Percentiles rank a stretch among this genome's conserved stretches.
Conservation (phyloP, 108 stramenopile genomes). For the Skeletonema costatum region DNA sequence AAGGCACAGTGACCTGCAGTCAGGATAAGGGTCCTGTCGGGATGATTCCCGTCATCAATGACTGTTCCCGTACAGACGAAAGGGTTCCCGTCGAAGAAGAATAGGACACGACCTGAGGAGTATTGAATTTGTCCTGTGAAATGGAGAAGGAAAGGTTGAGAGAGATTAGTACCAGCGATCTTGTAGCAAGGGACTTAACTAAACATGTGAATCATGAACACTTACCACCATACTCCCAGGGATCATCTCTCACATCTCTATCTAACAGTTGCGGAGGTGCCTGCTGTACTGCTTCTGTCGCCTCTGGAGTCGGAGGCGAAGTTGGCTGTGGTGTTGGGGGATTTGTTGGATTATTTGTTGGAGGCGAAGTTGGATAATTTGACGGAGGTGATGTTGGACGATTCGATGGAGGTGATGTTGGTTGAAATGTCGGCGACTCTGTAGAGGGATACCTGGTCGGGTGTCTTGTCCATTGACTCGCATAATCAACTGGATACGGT, state of each 20-base stretch:
- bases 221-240: conserved; percentile 35
- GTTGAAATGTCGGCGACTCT: neutral
- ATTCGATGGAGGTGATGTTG: neutral
- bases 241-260: conserved; percentile 10
- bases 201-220: neutral
- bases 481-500: neutral
- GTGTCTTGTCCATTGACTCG: neutral
- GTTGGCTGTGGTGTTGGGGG: neutral
- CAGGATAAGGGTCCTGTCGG: conserved; percentile 36
- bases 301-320: neutral
- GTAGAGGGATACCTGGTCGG: neutral
- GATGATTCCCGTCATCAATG: conserved; percentile 13
- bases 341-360: neutral
- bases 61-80: conserved; percentile 48
- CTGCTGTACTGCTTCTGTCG: neutral
- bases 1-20: conserved; percentile 50
- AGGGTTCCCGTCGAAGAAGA: conserved; percentile 35
- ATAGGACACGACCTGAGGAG: conserved; percentile 44
- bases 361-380: neutral
- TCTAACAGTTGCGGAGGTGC: neutral
- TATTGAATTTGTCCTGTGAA: conserved; percentile 25
- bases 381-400: too few relatives aligned
- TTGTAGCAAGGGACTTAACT: neutral
- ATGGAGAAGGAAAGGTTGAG: neutral
- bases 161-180: neutral